These are phyloP conservation scores for Amanita rimosa DNA, from an alignment of 768 basidiomycete genomes.

Conservation along the genomic window DNA sequence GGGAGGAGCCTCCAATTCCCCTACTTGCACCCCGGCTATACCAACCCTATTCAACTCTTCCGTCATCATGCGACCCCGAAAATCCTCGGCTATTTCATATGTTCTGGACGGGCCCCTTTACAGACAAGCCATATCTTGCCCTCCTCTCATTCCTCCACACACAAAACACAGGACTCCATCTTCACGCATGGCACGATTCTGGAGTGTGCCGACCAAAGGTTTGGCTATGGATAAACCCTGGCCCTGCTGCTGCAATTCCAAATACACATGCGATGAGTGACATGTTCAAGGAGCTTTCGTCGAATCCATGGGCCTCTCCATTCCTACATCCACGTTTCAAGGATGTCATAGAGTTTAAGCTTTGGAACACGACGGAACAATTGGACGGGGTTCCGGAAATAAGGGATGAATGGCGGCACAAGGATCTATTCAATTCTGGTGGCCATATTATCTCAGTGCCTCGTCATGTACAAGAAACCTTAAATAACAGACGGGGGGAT, in stretches of 20 bases:
- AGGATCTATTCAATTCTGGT: conserved; percentile 82
- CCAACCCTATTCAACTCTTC: conserved; percentile 43
- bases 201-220: conserved; percentile 76
- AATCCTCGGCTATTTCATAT: conserved; percentile 91
- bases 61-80: conserved; percentile 68
- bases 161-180: conserved; percentile 82
- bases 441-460: conserved; percentile 66
- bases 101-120: conserved; percentile 99
- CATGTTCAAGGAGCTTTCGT: conserved; percentile 74
- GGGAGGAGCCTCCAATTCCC: conserved; percentile 42
- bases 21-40: conserved; percentile 42
- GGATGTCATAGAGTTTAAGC: conserved; percentile 86
- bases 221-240: conserved; percentile 98
- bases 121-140: conserved; percentile 96
- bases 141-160: conserved; percentile 92
- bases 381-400: conserved; percentile 87
- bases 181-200: conserved; percentile 35
- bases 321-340: conserved; percentile 91
- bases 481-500: not conserved
- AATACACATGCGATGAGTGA: conserved; percentile 72
- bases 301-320: conserved; percentile 90
- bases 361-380: conserved; percentile 99
- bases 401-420: conserved; percentile 78
- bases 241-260: conserved; percentile 84
- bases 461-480: conserved; percentile 4